phyloP scores from a whole-genome alignment of 1,284 basidiomycete species.

The Leccinum subrobustum region DNA sequence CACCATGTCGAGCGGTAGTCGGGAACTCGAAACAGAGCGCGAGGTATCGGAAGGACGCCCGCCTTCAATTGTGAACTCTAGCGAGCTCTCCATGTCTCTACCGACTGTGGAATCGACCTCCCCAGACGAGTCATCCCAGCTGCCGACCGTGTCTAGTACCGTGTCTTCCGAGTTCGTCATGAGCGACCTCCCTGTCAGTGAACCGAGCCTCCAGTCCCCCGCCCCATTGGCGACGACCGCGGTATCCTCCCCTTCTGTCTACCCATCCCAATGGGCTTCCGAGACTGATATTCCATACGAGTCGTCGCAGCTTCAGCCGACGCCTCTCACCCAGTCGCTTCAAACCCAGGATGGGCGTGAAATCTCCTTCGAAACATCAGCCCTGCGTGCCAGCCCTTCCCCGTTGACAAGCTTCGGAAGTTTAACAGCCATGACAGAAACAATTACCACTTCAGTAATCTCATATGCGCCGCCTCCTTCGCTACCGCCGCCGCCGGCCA shows the following conservation, averaged over 20 bases:
- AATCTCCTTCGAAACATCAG: conserved; percentile 59
- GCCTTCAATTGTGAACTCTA: conserved; percentile 22
- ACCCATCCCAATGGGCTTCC: conserved; percentile 49
- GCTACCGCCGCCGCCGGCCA: not conserved
- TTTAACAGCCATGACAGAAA: conserved; percentile 38
- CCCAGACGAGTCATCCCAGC: conserved; percentile 20
- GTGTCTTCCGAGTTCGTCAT: conserved; percentile 36
- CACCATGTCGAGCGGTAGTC: conserved; percentile 25
- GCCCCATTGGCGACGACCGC: conserved; percentile 24
- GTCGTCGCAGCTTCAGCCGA: conserved; percentile 65
- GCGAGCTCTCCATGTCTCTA: conserved; percentile 25
- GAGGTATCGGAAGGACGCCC: conserved; percentile 13
- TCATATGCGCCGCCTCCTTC: not conserved
- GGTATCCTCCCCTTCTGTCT: conserved; percentile 38
- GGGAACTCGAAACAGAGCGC: conserved; percentile 25
- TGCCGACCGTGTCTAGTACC: conserved; percentile 22
- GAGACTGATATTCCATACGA: conserved; percentile 68
- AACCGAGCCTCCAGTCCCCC: conserved; percentile 23
- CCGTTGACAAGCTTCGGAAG: conserved; percentile 36
- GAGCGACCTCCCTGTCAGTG: conserved; percentile 27
- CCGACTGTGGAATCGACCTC: conserved; percentile 26
- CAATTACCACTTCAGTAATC: conserved; percentile 30
- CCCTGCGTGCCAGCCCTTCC: conserved; percentile 49
- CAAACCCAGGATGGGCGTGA: conserved; percentile 59
- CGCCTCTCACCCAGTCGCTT: conserved; percentile 59